Evolutionary conservation across 805 yeast genomes (phyloP).

Genomic region (Isabelozyma pseudorhagii): DNA sequence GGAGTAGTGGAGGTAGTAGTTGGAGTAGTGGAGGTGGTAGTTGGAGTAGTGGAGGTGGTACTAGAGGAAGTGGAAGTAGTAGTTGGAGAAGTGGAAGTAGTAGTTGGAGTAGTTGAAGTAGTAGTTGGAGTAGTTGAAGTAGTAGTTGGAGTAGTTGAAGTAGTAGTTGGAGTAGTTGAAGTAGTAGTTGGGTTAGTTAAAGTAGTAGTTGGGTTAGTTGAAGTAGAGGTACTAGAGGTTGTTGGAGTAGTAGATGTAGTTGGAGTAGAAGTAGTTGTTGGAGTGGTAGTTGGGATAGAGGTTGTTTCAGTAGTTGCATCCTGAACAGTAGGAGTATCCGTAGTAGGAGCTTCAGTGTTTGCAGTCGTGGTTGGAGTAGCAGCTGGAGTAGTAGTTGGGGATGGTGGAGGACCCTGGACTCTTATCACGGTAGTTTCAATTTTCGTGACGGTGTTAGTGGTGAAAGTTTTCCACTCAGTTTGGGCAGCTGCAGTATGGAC

Average conservation of each 20-base stretch:
- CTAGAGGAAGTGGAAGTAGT: slow-evolving; percentile 5
- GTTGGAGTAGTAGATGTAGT: slow-evolving; percentile 8
- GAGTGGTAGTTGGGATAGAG: slow-evolving; percentile 3
- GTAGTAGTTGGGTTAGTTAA: slow-evolving; percentile 8
- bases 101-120: slow-evolving; percentile 16
- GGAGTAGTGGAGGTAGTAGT: slow-evolving; percentile 4
- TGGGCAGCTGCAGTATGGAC: slow-evolving; percentile 25
- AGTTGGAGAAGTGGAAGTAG: slow-evolving; percentile 5
- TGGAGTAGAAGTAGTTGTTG: slow-evolving; percentile 7
- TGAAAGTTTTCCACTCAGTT: slow-evolving; percentile 20
- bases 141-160: slow-evolving; percentile 4
- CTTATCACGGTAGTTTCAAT: slow-evolving; percentile 12
- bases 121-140: slow-evolving; percentile 9
- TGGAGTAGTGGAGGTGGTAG: slow-evolving; percentile 9
- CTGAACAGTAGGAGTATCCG: not conserved
- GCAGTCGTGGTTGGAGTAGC: slow-evolving; percentile 4
- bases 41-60: slow-evolving; percentile 3
- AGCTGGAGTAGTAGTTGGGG: slow-evolving; percentile 4
- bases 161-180: not conserved
- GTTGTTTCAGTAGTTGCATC: slow-evolving; percentile 4
- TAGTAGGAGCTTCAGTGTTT: not conserved
- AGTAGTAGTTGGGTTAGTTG: slow-evolving; percentile 5
- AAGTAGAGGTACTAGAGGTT: not conserved
- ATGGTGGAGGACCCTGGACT: slow-evolving; percentile 18
- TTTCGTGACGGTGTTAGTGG: slow-evolving; percentile 10